These are phyloP conservation scores for slime mould (Dictyostelium discoideum) DNA, from an alignment of 78 protist genomes.

Conservation along the genomic window DNA sequence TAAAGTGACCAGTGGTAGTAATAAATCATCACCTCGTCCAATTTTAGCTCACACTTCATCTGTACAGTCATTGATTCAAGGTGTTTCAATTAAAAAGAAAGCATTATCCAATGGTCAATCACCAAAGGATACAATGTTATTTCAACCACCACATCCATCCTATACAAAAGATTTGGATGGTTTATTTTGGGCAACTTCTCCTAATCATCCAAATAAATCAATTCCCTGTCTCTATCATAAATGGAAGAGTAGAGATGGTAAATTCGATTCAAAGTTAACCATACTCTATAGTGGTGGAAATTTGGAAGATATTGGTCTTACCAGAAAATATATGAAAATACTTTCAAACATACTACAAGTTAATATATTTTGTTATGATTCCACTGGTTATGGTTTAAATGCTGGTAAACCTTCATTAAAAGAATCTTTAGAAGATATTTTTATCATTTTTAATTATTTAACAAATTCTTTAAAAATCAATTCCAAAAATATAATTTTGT, in stretches of 20 bases:
- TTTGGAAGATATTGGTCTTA: slow-evolving; percentile 64
- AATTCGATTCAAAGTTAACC: slow-evolving; percentile 23
- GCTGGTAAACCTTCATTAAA: slow-evolving; percentile 53
- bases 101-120: not conserved
- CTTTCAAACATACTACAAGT: slow-evolving; percentile 36
- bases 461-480: slow-evolving; percentile 23
- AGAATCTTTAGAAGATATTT: slow-evolving; percentile 35
- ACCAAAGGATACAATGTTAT: slow-evolving; percentile 12
- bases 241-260: slow-evolving; percentile 46
- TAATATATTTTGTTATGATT: slow-evolving; percentile 58
- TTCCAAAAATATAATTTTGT: slow-evolving; percentile 51
- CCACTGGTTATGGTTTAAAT: slow-evolving; percentile 69
- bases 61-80: slow-evolving; percentile 10
- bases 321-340: slow-evolving; percentile 30
- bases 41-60: slow-evolving; percentile 29
- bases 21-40: slow-evolving; percentile 21
- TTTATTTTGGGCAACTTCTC: slow-evolving; percentile 15
- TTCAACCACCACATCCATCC: slow-evolving; percentile 74
- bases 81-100: not conserved
- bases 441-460: slow-evolving; percentile 50
- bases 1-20: not conserved
- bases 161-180: slow-evolving; percentile 54
- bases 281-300: slow-evolving; percentile 51
- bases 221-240: slow-evolving; percentile 68
- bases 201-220: not conserved